phyloP scores from a whole-genome alignment of 805 yeast species.

The Tetrapisispora iriomotensis region DNA sequence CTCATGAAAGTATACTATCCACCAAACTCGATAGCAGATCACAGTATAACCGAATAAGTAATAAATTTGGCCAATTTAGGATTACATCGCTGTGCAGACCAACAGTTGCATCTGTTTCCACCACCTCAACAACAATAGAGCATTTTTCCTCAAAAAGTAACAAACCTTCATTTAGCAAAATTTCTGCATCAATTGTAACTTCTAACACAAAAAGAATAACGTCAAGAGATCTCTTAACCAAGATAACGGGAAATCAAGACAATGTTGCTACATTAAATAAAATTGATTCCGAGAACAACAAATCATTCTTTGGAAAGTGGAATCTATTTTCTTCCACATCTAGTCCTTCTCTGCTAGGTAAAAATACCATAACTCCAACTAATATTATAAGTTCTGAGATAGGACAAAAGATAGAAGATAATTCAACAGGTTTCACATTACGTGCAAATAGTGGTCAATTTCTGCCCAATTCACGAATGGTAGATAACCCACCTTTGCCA shows the following conservation, averaged over 20 bases:
- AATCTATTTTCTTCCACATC: slow-evolving; percentile 9
- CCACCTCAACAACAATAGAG: not conserved
- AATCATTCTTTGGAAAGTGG: slow-evolving; percentile 16
- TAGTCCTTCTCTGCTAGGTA: slow-evolving; percentile 1
- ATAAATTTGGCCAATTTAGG: not conserved
- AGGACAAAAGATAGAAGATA: not conserved
- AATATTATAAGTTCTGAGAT: slow-evolving; percentile 1
- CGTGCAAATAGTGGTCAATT: not conserved
- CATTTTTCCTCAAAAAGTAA: not conserved
- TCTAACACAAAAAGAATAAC: not conserved
- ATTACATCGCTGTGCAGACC: not conserved
- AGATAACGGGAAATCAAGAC: slow-evolving; percentile 1
- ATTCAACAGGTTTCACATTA: not conserved
- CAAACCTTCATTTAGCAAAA: not conserved
- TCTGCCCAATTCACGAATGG: not conserved
- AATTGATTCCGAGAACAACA: not conserved
- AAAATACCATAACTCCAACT: not conserved
- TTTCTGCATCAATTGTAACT: not conserved
- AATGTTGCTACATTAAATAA: not conserved
- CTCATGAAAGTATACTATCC: slow-evolving; percentile 28
- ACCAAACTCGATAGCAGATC: not conserved
- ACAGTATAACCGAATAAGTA: not conserved
- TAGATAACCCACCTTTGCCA: too few relatives aligned
- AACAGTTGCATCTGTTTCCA: slow-evolving; percentile 1
- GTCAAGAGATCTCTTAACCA: slow-evolving; percentile 10